A percentile compares a stretch with the other conserved stretches of the same genome.
These are phyloP conservation scores for Clausena lansium DNA, from an alignment of 345 rosid species.

Conservation along the genomic window DNA sequence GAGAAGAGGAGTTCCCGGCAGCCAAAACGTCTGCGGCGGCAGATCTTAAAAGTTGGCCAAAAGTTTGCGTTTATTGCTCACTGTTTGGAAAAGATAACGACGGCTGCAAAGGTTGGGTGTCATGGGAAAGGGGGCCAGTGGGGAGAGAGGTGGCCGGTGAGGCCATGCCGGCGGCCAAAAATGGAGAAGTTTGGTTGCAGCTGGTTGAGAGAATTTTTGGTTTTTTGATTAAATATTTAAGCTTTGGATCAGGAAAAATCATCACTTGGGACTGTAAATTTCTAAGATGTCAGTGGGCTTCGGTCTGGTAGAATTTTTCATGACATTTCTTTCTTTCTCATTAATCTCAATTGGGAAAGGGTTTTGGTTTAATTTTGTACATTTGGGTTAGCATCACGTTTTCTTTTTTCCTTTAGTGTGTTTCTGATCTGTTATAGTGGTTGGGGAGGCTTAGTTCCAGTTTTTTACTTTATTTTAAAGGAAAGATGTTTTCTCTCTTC, in stretches of 20 bases:
- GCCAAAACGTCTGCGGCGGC: no score
- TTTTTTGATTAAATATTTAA: no score
- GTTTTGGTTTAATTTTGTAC: background rate
- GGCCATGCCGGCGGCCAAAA: no score
- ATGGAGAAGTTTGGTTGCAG: no score
- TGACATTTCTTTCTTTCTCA: background rate
- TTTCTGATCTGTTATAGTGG: background rate
- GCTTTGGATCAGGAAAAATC: background rate
- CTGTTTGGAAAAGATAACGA: no score
- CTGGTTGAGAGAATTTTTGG: no score
- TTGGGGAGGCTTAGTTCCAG: background rate
- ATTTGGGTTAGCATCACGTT: background rate
- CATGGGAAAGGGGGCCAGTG: no score
- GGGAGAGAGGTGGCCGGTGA: no score
- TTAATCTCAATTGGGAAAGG: background rate
- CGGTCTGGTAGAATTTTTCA: background rate
- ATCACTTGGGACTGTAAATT: background rate
- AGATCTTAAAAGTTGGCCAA: no score
- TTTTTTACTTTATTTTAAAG: background rate
- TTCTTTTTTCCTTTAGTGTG: background rate
- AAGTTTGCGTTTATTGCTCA: no score
- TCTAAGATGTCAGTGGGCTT: background rate
- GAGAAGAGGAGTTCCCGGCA: no score
- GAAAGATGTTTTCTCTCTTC: background rate
- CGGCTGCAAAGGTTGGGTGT: no score